phyloP scores from a whole-genome alignment of 495 filamentous ascomycete genomes.

The Arthonia radiata region DNA sequence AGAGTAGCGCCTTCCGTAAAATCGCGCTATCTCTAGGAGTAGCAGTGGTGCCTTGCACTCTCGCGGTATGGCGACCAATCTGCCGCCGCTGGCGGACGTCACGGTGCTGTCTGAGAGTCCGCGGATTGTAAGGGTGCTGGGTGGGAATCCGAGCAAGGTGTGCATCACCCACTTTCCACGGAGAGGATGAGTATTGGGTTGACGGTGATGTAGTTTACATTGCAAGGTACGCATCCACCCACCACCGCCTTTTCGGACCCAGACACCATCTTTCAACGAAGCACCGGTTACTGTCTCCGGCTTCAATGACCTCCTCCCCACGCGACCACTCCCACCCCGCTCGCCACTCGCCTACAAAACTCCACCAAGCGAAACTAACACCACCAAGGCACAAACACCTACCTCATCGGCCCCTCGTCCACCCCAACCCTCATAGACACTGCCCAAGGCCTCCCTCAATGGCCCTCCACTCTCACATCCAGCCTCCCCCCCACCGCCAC shows the following conservation, averaged over 20 bases:
- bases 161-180: not conserved
- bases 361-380: too few relatives aligned
- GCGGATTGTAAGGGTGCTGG: constrained; percentile 14
- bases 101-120: constrained; percentile 32
- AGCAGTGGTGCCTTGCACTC: not conserved
- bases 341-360: not conserved
- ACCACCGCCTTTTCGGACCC: too few relatives aligned
- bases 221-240: too few relatives aligned
- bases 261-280: too few relatives aligned
- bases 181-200: not conserved
- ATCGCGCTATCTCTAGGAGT: too few relatives aligned
- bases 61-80: constrained; percentile 20
- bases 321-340: not conserved
- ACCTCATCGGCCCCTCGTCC: constrained; percentile 21
- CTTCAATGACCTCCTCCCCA: not conserved
- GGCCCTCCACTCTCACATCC: constrained; percentile 31
- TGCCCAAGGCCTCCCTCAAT: constrained; percentile 38
- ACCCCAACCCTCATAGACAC: constrained; percentile 58
- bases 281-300: too few relatives aligned
- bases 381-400: constrained; percentile 16
- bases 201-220: constrained; percentile 17
- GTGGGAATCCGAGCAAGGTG: constrained; percentile 18
- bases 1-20: too few relatives aligned
- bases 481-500: constrained; percentile 43
- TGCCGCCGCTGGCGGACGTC: constrained; percentile 33